Percentiles rank a stretch among this genome's conserved stretches.
These are phyloP conservation scores for Barbarea vulgaris DNA, from an alignment of 345 rosid species.

Conservation along the genomic window DNA sequence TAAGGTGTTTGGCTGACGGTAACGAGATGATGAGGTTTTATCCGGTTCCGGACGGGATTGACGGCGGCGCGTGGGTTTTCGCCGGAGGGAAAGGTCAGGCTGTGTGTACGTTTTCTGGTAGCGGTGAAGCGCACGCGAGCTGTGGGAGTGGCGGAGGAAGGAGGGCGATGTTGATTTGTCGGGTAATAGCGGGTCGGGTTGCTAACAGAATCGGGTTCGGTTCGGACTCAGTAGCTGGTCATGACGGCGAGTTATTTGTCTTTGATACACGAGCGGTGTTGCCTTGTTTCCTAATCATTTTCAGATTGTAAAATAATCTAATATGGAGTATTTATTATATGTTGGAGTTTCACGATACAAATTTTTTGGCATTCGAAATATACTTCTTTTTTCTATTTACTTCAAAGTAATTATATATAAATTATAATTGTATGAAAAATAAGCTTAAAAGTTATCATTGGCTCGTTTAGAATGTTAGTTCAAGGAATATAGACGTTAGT, in stretches of 20 bases:
- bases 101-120: constrained; percentile 67
- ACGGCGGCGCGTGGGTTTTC: constrained; percentile 52
- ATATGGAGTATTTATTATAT: too few species aligned
- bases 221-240: constrained; percentile 75
- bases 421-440: too few species aligned
- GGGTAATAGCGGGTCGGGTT: constrained; percentile 85
- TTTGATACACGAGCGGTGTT: constrained; percentile 83
- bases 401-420: too few species aligned
- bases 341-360: too few species aligned
- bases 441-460: neutral
- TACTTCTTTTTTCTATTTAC: too few species aligned
- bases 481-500: neutral
- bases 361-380: too few species aligned
- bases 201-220: constrained; percentile 47
- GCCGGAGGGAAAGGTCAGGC: constrained; percentile 42
- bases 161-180: constrained; percentile 81
- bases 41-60: constrained; percentile 45
- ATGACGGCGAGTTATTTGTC: constrained; percentile 69
- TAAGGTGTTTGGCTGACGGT: constrained; percentile 83
- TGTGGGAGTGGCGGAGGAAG: constrained; percentile 72
- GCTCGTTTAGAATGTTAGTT: neutral
- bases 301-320: constrained; percentile 60
- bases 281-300: constrained; percentile 88
- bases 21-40: constrained; percentile 95
- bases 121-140: constrained; percentile 71